phyloP scores from a whole-genome alignment of 331 rosid genomes.

The Acacia concinna region DNA sequence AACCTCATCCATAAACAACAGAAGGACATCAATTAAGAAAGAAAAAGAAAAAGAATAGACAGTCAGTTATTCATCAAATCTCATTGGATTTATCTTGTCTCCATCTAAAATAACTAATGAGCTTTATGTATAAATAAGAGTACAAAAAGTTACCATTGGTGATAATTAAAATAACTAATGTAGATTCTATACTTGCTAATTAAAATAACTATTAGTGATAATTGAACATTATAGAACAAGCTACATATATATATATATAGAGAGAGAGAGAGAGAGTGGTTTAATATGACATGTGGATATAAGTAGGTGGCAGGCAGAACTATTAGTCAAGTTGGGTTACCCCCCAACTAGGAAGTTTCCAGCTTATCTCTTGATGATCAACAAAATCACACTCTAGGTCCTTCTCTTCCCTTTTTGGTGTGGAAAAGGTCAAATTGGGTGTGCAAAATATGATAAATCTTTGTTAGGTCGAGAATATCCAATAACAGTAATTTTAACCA shows the following conservation, averaged over 20 bases:
- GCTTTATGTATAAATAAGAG: neutral
- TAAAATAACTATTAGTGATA: neutral
- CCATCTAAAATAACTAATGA: slow-evolving; percentile 15
- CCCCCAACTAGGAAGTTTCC: slow-evolving; percentile 40
- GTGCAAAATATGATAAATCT: slow-evolving; percentile 4
- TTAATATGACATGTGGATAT: neutral
- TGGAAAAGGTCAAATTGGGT: slow-evolving; percentile 1
- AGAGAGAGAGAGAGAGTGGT: neutral
- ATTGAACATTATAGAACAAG: neutral
- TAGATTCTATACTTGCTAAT: neutral
- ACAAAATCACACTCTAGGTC: slow-evolving; percentile 15
- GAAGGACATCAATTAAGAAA: neutral
- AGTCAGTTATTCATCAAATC: slow-evolving; percentile 19
- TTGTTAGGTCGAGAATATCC: neutral
- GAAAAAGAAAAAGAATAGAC: neutral
- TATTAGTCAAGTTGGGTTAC: slow-evolving; percentile 46
- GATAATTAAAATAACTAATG: no score
- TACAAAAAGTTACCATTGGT: no score
- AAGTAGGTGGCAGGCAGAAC: slow-evolving; percentile 37
- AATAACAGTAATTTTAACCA: neutral
- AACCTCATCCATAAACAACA: neutral
- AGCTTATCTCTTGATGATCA: slow-evolving; percentile 22
- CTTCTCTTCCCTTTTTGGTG: neutral
- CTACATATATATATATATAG: neutral
- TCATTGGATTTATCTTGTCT: slow-evolving; percentile 48